Conservation (phyloP, 116 monocot species). For the Trichopus zeylanicus region DNA sequence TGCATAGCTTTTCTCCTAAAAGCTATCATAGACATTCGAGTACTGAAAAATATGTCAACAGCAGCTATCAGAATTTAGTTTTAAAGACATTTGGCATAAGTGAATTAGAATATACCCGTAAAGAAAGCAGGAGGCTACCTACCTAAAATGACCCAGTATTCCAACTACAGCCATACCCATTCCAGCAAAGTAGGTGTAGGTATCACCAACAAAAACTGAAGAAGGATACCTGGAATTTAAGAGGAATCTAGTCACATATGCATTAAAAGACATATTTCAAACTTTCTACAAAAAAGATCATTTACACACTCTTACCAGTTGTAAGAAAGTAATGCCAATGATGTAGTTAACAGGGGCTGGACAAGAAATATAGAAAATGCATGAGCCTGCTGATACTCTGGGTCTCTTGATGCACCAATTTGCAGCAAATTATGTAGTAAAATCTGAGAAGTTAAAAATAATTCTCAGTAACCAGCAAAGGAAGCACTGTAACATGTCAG, state of each 20-base stretch:
- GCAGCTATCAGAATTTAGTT: no score
- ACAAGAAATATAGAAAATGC: conserved; percentile 91
- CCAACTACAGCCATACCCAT: conserved; percentile 95
- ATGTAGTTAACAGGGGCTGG: conserved; percentile 72
- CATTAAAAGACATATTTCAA: background rate
- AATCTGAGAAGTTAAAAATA: conserved; percentile 33
- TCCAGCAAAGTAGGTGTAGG: conserved; percentile 95
- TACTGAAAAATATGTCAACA: no score
- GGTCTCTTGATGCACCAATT: conserved; percentile 77
- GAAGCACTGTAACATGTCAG: background rate
- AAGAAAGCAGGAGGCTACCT: background rate
- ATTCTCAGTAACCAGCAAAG: background rate
- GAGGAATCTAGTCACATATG: background rate
- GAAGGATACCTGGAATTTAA: conserved; percentile 65
- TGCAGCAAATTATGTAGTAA: conserved; percentile 95
- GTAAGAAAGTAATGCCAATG: conserved; percentile 81
- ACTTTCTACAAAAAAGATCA: background rate
- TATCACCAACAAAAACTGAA: conserved; percentile 94
- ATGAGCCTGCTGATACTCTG: conserved; percentile 82
- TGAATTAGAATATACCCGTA: background rate
- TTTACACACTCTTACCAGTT: conserved; percentile 57
- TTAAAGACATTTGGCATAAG: background rate
- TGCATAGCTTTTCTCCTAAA: no score
- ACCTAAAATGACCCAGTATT: conserved; percentile 97
- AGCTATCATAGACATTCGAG: no score